Conservation (phyloP, 768 basidiomycete species). For the Boletus tylopilopsis region DNA sequence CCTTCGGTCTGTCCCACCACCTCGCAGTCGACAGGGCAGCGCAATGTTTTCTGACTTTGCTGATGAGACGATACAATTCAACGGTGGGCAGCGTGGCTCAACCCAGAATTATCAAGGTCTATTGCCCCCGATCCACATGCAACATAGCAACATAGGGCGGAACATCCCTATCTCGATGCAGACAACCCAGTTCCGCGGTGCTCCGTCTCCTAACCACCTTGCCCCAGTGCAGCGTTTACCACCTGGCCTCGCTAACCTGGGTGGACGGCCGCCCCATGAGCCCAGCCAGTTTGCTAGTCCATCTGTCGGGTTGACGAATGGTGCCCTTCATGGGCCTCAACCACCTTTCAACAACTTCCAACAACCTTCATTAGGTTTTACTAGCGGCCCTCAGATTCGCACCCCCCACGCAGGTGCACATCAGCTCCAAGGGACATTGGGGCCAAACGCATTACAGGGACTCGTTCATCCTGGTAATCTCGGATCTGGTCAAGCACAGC, state of each 20-base stretch:
- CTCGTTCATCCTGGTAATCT: slow-evolving; percentile 52
- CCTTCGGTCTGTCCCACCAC: slow-evolving; percentile 61
- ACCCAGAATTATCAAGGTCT: slow-evolving; percentile 57
- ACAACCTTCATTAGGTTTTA: slow-evolving; percentile 43
- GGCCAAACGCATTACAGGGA: slow-evolving; percentile 48
- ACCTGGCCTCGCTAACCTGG: slow-evolving; percentile 78
- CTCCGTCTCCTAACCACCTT: slow-evolving; percentile 57
- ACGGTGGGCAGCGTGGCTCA: slow-evolving; percentile 51
- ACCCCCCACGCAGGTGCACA: slow-evolving; percentile 43
- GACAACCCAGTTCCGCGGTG: slow-evolving; percentile 63
- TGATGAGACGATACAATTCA: slow-evolving; percentile 65
- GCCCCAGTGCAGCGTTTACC: slow-evolving; percentile 61
- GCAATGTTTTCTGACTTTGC: slow-evolving; percentile 54
- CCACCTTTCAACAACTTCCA: slow-evolving; percentile 54
- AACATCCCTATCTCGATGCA: slow-evolving; percentile 54
- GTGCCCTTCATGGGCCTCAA: slow-evolving; percentile 44
- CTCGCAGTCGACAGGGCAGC: slow-evolving; percentile 55
- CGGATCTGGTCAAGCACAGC: slow-evolving; percentile 45
- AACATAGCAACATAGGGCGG: slow-evolving; percentile 48
- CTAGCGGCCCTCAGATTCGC: slow-evolving; percentile 43
- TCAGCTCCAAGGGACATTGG: slow-evolving; percentile 46
- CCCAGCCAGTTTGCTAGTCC: slow-evolving; percentile 54
- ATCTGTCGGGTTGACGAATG: slow-evolving; percentile 43
- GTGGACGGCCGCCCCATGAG: slow-evolving; percentile 78
- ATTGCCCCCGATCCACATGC: slow-evolving; percentile 45